Percentiles rank a stretch among this genome's conserved stretches.
Conservation (phyloP, 306 rosid species). For the Lathyrus oleraceus region DNA sequence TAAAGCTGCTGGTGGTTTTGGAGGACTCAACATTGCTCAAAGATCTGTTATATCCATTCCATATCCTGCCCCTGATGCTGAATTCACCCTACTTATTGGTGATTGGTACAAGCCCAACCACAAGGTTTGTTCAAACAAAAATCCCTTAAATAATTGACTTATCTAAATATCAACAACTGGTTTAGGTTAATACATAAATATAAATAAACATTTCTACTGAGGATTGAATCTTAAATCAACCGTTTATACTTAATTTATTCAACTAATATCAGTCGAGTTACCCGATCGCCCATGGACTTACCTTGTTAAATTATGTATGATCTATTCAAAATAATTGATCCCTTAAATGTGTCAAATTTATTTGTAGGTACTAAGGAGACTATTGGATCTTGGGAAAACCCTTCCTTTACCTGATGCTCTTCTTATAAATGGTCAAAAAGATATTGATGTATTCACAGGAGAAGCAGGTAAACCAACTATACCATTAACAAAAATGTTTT, state of each 20-base stretch:
- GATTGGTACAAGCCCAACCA: slow-evolving; percentile 73
- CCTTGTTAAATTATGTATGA: not conserved
- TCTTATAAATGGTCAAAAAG: slow-evolving; percentile 63
- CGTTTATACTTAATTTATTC: no score
- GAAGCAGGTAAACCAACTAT: slow-evolving; percentile 45
- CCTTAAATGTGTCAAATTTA: not conserved
- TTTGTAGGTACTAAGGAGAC: slow-evolving; percentile 51
- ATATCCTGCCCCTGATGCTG: slow-evolving; percentile 56
- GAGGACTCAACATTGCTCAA: slow-evolving; percentile 62
- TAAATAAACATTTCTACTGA: no score
- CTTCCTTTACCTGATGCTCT: slow-evolving; percentile 73
- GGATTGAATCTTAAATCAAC: no score
- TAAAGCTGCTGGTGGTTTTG: slow-evolving; percentile 77
- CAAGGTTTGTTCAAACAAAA: slow-evolving; percentile 41
- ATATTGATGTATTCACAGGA: slow-evolving; percentile 41
- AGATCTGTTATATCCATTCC: slow-evolving; percentile 71
- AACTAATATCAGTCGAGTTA: no score
- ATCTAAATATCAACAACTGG: not conserved
- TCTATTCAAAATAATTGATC: not conserved
- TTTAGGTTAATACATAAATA: no score
- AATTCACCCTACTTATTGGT: slow-evolving; percentile 67
- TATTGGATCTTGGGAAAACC: slow-evolving; percentile 52
- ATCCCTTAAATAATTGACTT: not conserved
- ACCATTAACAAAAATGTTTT: not conserved
- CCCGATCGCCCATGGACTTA: no score